phyloP scores from a whole-genome alignment of 257 asterid species.

The Solanum paucissectum region DNA sequence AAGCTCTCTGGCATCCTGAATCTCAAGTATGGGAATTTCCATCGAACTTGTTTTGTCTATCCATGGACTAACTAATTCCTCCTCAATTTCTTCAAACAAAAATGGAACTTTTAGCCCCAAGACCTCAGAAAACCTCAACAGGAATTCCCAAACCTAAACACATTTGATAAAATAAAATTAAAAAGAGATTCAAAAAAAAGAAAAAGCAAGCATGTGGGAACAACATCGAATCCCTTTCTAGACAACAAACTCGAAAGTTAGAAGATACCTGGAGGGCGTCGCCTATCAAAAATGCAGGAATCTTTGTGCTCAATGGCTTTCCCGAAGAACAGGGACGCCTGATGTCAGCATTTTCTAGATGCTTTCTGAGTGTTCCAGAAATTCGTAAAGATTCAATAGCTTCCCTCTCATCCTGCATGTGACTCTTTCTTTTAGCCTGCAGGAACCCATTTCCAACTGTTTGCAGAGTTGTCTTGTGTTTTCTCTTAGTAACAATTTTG shows the following conservation, averaged over 20 bases:
- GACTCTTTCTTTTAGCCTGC: slow-evolving; percentile 46
- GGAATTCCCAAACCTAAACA: slow-evolving; percentile 81
- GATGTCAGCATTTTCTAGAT: slow-evolving; percentile 17
- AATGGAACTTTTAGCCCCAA: slow-evolving; percentile 58
- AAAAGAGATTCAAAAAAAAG: neutral
- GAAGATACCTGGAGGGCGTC: slow-evolving; percentile 74
- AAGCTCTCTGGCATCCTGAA: slow-evolving; percentile 21
- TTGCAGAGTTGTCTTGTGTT: slow-evolving; percentile 24
- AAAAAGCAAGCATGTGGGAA: slow-evolving; percentile 13
- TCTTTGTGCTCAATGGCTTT: slow-evolving; percentile 50
- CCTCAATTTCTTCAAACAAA: slow-evolving; percentile 70
- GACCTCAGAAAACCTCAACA: slow-evolving; percentile 63
- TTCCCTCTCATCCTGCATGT: slow-evolving; percentile 11
- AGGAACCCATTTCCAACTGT: slow-evolving; percentile 79
- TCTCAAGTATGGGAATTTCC: slow-evolving; percentile 17
- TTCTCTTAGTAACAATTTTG: slow-evolving; percentile 44
- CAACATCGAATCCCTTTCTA: neutral
- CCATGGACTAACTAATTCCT: slow-evolving; percentile 73
- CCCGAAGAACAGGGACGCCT: slow-evolving; percentile 71
- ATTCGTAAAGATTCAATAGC: slow-evolving; percentile 24
- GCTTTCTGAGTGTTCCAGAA: slow-evolving; percentile 25
- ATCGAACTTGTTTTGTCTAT: slow-evolving; percentile 28
- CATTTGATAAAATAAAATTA: neutral
- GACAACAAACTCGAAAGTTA: neutral
- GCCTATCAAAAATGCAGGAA: slow-evolving; percentile 71